phyloP scores from a whole-genome alignment of 2,329 filamentous ascomycete species.

The Mollisiaceae sp. region DNA sequence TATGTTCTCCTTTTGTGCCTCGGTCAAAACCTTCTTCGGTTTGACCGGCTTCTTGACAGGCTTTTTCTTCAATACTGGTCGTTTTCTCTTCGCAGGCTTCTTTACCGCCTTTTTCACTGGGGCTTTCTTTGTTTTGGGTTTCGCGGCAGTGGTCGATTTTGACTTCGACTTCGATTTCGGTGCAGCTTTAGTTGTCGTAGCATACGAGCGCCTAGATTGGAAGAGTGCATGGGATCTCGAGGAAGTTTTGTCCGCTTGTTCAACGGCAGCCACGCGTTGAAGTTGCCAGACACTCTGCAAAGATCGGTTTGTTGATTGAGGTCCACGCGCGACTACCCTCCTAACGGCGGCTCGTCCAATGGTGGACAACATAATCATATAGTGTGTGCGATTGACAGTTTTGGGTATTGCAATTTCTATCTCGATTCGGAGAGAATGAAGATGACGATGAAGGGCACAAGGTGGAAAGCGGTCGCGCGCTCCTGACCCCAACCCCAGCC shows the following conservation, averaged over 20 bases:
- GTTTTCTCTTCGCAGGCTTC: constrained; percentile 33
- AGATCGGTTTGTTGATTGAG: constrained; percentile 37
- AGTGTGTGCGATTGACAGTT: constrained; percentile 11
- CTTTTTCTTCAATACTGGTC: constrained; percentile 33
- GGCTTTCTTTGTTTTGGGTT: constrained; percentile 29
- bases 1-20: constrained; percentile 39
- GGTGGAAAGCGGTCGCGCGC: constrained; percentile 6
- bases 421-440: constrained; percentile 17
- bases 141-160: constrained; percentile 35
- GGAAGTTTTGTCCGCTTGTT: constrained; percentile 25
- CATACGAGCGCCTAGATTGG: constrained; percentile 30
- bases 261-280: constrained; percentile 34
- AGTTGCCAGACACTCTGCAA: constrained; percentile 32
- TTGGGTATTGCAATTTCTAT: constrained; percentile 11
- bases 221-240: constrained; percentile 21
- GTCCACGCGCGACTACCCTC: constrained; percentile 34
- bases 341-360: constrained; percentile 41
- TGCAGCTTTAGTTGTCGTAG: constrained; percentile 35
- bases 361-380: constrained; percentile 41
- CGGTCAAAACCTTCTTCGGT: constrained; percentile 34
- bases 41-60: constrained; percentile 31
- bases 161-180: constrained; percentile 32
- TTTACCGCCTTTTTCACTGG: constrained; percentile 37
- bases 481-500: constrained; percentile 29
- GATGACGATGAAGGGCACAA: constrained; percentile 14